Evolutionary conservation across 1,284 basidiomycete species (phyloP).

Genomic region (Rhodotorula mucilaginosa): DNA sequence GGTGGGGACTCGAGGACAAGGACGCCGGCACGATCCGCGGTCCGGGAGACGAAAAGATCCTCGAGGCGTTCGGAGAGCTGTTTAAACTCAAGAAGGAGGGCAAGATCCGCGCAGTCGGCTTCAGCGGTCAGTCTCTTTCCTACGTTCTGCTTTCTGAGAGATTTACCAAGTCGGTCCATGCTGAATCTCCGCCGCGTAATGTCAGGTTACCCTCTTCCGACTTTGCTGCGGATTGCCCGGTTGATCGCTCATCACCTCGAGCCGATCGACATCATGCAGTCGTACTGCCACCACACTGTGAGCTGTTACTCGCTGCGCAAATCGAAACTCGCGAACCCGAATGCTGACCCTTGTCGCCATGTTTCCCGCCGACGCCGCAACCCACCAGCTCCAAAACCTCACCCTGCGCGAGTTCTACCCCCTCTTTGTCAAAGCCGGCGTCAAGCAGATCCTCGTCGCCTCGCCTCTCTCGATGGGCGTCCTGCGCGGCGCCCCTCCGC

Average conservation of each 20-base stretch:
- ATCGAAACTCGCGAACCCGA: background rate
- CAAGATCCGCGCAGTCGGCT: slow-evolving; percentile 73
- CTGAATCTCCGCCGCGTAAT: background rate
- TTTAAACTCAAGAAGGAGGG: slow-evolving; percentile 75
- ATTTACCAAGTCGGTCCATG: too few relatives aligned
- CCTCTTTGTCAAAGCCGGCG: slow-evolving; percentile 60
- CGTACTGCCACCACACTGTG: slow-evolving; percentile 77
- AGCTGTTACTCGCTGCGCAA: background rate
- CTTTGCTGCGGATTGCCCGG: slow-evolving; percentile 76
- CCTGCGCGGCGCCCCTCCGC: slow-evolving; percentile 63
- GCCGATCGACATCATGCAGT: slow-evolving; percentile 75
- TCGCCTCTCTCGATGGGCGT: slow-evolving; percentile 92
- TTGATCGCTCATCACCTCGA: slow-evolving; percentile 64
- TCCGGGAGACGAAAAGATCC: slow-evolving; percentile 72
- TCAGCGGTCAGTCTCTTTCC: slow-evolving; percentile 62
- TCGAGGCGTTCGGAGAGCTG: slow-evolving; percentile 71
- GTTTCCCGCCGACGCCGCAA: background rate
- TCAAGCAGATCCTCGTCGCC: slow-evolving; percentile 73
- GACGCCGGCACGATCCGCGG: slow-evolving; percentile 64
- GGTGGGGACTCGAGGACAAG: slow-evolving; percentile 51
- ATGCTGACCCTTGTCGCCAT: background rate
- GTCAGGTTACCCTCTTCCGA: slow-evolving; percentile 81
- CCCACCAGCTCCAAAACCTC: slow-evolving; percentile 63
- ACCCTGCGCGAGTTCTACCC: slow-evolving; percentile 63
- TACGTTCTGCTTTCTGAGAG: too few relatives aligned